Evolutionary conservation across 768 basidiomycete genomes (phyloP), one percentile per base, ranked within the genome.

Genomic region (Lentinula detonsa): DNA sequence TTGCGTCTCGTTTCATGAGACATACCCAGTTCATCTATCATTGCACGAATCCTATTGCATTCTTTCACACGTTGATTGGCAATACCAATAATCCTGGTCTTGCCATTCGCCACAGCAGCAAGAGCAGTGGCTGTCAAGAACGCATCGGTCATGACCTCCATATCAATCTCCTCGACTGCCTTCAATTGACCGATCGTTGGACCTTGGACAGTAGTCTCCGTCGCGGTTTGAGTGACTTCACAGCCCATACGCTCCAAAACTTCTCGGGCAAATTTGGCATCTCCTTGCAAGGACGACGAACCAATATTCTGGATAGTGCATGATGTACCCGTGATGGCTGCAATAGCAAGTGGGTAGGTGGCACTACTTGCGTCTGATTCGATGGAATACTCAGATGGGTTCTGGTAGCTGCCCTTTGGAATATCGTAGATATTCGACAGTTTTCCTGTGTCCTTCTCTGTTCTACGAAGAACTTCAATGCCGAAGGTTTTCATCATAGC

Each of bases 101-200:
- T 84, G 9, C 84, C 85, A 43, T 73, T 71, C 0, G 85, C 77
- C 21, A 97, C 91, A 59, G 97, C 96, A 57, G 93, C 95, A 18
- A 99, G 76, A 7, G 89, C 95, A 10, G 86, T 90, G 8, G 97
- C 96, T 2, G 95, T 98, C 76, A 98, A 82, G 79, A 99, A 99
- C 21, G 96, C 97, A 71, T 99, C 97, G 6, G 97, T 99, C 97
- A 99, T 98, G n/a, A 89, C 87, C 73, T 97, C 94, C 97, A 98
- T 98, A 70, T 98, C 93, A 21, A 98, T 85, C 66, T 87, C 83
- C 56, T 90, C 91, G 54, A 97, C 81, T 1, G 91, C 91, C 65
- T 87, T 86, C 53, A 99, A 81, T 65, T 85, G 78, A 0, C 94
- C 92, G 11, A 86, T 74, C 0, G 91, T 87, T 3, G 96, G 96